Evolutionary conservation across 306 rosid genomes (phyloP).

Genomic region (Quercus variabilis): DNA sequence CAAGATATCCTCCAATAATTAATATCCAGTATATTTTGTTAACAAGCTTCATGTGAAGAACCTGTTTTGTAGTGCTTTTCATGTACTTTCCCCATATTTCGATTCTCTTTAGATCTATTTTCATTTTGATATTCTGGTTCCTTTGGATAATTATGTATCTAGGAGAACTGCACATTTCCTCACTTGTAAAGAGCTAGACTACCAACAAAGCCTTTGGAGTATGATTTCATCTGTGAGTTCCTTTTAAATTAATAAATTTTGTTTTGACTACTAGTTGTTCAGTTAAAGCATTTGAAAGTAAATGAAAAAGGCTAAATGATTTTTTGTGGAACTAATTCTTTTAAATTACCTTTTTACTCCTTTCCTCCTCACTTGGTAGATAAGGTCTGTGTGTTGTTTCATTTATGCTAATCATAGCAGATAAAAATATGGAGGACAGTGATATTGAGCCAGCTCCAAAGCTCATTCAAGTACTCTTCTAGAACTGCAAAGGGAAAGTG

Average conservation of each 20-base stretch:
- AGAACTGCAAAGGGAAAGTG: conserved; percentile 65
- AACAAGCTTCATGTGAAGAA: no score
- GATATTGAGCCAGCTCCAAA: conserved; percentile 95
- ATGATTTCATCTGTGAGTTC: conserved; percentile 82
- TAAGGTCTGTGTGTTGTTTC: conserved; percentile 2
- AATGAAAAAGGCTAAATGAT: neutral
- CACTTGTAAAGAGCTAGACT: conserved; percentile 74
- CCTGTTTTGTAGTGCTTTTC: neutral
- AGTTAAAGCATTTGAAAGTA: neutral
- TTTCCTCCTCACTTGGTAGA: neutral
- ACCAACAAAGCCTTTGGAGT: conserved; percentile 88
- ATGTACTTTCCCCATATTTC: neutral
- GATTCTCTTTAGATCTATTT: conserved; percentile 5
- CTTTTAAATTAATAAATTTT: conserved; percentile 5
- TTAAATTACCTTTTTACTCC: neutral
- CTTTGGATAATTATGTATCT: conserved; percentile 89
- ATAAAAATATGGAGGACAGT: conserved; percentile 78
- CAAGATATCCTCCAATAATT: no score
- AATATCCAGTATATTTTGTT: no score
- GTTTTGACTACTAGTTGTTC: neutral
- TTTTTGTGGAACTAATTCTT: neutral
- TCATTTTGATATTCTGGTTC: conserved; percentile 78
- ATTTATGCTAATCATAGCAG: conserved; percentile 58
- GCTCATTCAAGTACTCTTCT: conserved; percentile 90
- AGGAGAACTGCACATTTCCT: conserved; percentile 87